phyloP scores from a whole-genome alignment of 2,329 filamentous ascomycete species.

The Trichoderma simmonsii region DNA sequence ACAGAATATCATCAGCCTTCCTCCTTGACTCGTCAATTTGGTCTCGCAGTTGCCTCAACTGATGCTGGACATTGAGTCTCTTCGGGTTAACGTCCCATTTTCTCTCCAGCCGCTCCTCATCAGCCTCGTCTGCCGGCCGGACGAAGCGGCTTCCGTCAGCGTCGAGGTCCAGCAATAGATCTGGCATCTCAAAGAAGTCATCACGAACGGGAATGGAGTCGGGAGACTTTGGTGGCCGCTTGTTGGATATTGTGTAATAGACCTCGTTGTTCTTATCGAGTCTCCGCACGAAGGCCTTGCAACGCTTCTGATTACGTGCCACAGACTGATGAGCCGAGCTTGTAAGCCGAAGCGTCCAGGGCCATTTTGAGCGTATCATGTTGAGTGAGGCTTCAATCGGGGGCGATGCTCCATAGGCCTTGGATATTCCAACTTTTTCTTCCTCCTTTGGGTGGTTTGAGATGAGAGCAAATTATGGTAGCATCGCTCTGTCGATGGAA shows the following conservation, averaged over 20 bases:
- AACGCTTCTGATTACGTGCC: slow-evolving; percentile 15
- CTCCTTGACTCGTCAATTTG: slow-evolving; percentile 28
- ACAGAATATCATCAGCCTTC: slow-evolving; percentile 26
- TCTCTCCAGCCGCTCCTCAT: slow-evolving; percentile 33
- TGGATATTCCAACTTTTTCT: background rate
- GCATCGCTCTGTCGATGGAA: background rate
- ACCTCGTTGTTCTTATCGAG: slow-evolving; percentile 23
- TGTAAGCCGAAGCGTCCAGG: slow-evolving; percentile 17
- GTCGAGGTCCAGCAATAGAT: slow-evolving; percentile 51
- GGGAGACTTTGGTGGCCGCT: background rate
- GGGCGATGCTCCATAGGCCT: background rate
- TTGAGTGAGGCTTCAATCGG: background rate
- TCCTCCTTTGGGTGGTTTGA: background rate
- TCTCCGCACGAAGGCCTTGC: slow-evolving; percentile 28
- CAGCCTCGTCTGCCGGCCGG: slow-evolving; percentile 37
- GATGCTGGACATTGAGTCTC: slow-evolving; percentile 25
- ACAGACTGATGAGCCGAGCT: slow-evolving; percentile 5
- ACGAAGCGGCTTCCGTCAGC: slow-evolving; percentile 44
- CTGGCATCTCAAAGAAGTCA: slow-evolving; percentile 41
- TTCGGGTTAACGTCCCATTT: slow-evolving; percentile 30
- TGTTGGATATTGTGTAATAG: slow-evolving; percentile 30
- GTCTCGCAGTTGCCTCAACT: slow-evolving; percentile 31
- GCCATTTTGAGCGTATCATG: slow-evolving; percentile 23
- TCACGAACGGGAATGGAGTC: slow-evolving; percentile 18
- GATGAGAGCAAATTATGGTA: slow-evolving; percentile 5